A percentile compares a stretch with the other conserved stretches of the same genome.
Evolutionary conservation across 2,329 filamentous ascomycete genomes (phyloP).

Genomic region (Neodidymelliopsis sp.): DNA sequence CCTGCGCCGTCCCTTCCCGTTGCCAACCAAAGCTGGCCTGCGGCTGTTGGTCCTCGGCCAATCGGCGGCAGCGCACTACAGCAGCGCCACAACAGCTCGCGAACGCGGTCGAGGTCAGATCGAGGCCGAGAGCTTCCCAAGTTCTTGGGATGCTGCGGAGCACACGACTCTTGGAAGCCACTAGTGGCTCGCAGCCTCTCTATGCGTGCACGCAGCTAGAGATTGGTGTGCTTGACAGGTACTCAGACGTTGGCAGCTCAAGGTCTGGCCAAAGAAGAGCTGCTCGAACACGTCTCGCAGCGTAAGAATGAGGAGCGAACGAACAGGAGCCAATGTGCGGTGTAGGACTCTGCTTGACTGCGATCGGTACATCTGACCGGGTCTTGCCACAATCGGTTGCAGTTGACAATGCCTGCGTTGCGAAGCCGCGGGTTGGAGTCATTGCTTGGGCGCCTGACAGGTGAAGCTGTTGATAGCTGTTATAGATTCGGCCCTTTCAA

Average conservation of each 20-base stretch:
- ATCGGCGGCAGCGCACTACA: neutral
- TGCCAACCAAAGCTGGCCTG: conserved; percentile 19
- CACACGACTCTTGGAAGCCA: neutral
- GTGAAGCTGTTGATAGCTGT: neutral
- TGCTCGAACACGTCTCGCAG: too few relatives aligned
- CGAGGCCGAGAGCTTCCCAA: conserved; percentile 6
- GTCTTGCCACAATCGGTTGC: neutral
- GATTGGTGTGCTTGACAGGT: too few relatives aligned
- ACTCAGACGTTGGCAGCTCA: too few relatives aligned
- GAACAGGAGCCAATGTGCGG: too few relatives aligned
- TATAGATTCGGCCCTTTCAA: neutral
- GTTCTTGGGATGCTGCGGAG: neutral
- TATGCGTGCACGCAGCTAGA: too few relatives aligned
- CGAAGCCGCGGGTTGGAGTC: neutral
- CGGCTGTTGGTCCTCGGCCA: conserved; percentile 9
- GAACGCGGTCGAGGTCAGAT: conserved; percentile 16
- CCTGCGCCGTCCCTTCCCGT: conserved; percentile 12
- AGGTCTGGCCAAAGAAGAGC: too few relatives aligned
- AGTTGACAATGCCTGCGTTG: neutral
- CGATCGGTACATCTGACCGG: conserved; percentile 5
- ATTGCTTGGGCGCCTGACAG: neutral
- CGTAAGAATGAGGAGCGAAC: too few relatives aligned
- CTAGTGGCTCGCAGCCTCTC: too few relatives aligned
- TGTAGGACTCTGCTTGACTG: too few relatives aligned
- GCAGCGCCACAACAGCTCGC: conserved; percentile 7